Conservation (phyloP, 768 basidiomycete species). For the Phlebiopsis gigantea region DNA sequence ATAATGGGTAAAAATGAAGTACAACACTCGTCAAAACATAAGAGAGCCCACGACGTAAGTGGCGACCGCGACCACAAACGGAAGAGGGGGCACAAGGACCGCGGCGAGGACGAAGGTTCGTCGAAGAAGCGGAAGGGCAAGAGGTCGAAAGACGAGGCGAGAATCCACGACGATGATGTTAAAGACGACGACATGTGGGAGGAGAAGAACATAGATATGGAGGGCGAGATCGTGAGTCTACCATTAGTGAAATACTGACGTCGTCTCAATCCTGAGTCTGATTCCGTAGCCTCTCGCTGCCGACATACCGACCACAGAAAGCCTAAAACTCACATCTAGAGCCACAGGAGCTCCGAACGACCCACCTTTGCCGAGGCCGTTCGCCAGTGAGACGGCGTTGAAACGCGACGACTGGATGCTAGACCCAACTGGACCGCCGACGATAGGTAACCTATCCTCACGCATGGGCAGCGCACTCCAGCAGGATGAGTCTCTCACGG, state of each 20-base stretch:
- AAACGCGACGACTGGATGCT: constrained; percentile 92
- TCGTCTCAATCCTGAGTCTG: neutral
- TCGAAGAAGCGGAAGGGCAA: constrained; percentile 40
- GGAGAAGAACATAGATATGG: constrained; percentile 81
- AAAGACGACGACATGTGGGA: constrained; percentile 78
- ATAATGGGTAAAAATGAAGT: neutral
- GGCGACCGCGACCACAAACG: constrained; percentile 32
- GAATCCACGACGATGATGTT: constrained; percentile 65
- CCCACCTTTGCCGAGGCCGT: constrained; percentile 40
- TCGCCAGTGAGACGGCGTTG: constrained; percentile 42
- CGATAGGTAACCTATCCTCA: constrained; percentile 21
- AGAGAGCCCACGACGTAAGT: constrained; percentile 33
- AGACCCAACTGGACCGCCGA: constrained; percentile 29
- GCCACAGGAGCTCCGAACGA: constrained; percentile 41
- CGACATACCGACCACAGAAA: constrained; percentile 73
- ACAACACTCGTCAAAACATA: constrained; percentile 25
- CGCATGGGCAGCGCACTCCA: constrained; percentile 17
- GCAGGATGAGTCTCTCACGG: constrained; percentile 51
- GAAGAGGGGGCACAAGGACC: constrained; percentile 49
- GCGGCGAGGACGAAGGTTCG: constrained; percentile 30
- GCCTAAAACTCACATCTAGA: constrained; percentile 62
- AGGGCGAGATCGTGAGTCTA: constrained; percentile 60
- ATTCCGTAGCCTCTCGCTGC: constrained; percentile 56
- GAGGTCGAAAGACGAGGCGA: constrained; percentile 35
- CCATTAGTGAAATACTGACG: neutral